Evolutionary conservation across 345 rosid genomes (phyloP).

Genomic region (Hibiscus syriacus): DNA sequence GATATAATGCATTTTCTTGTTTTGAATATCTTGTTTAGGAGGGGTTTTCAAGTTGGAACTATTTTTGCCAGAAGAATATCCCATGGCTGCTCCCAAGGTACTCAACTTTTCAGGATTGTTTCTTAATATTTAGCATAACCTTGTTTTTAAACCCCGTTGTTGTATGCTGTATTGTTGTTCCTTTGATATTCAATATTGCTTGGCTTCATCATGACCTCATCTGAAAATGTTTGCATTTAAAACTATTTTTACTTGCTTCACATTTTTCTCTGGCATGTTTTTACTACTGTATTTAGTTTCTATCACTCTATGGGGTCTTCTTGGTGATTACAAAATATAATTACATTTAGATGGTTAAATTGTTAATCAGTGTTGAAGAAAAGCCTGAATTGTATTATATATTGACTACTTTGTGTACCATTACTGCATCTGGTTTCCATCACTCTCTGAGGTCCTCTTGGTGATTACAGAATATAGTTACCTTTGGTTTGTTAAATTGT

Average conservation of each 20-base stretch:
- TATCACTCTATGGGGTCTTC: not conserved
- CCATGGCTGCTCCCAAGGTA: conserved; percentile 99
- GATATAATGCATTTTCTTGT: conserved; percentile 10
- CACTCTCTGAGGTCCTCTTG: not conserved
- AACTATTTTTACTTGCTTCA: not conserved
- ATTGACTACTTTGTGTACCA: too few species aligned
- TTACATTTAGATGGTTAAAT: not conserved
- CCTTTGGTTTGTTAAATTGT: not conserved
- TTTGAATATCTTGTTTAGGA: conserved; percentile 37
- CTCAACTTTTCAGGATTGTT: not conserved
- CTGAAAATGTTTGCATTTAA: not conserved
- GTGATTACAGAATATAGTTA: not conserved
- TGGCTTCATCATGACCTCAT: too few species aligned
- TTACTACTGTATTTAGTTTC: not conserved
- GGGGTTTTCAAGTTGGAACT: conserved; percentile 99
- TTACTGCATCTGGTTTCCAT: not conserved
- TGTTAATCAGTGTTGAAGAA: not conserved
- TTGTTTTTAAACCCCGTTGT: not conserved
- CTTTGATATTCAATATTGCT: not conserved
- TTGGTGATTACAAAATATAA: not conserved
- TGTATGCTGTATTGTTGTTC: not conserved
- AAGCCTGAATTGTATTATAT: too few species aligned
- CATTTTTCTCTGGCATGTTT: not conserved
- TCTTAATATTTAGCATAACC: not conserved
- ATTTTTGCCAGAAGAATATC: conserved; percentile 99